A percentile compares a stretch with the other conserved stretches of the same genome.
These are phyloP conservation scores for Trichoderma breve DNA, from an alignment of 2,329 filamentous ascomycete genomes.

Conservation along the genomic window DNA sequence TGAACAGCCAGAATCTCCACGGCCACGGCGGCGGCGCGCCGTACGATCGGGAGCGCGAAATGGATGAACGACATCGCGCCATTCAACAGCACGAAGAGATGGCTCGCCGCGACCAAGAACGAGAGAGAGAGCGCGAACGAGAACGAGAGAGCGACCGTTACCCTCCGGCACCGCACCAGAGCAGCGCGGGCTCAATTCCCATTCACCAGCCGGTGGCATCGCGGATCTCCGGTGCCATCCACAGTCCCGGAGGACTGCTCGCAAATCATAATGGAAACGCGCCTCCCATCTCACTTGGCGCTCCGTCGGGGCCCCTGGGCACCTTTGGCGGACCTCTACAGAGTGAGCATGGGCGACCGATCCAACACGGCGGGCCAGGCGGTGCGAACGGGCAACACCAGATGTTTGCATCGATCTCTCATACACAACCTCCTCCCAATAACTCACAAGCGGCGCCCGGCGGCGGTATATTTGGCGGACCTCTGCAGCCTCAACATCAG, in stretches of 20 bases:
- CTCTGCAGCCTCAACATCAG: constrained; percentile 58
- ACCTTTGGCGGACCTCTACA: constrained; percentile 57
- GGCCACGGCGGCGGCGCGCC: constrained; percentile 38
- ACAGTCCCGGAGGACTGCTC: constrained; percentile 86
- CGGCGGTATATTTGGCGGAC: constrained; percentile 68
- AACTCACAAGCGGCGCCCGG: constrained; percentile 55
- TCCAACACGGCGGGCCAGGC: constrained; percentile 52
- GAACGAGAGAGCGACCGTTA: constrained; percentile 68
- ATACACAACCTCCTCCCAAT: constrained; percentile 50
- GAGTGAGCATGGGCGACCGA: constrained; percentile 49
- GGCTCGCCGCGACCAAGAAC: constrained; percentile 59
- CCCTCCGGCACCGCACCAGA: constrained; percentile 73
- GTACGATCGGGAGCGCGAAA: constrained; percentile 50
- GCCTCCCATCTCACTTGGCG: constrained; percentile 52
- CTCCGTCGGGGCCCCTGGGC: constrained; percentile 48
- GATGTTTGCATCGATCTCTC: constrained; percentile 56
- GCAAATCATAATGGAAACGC: constrained; percentile 65
- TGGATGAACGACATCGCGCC: constrained; percentile 48
- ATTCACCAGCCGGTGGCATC: constrained; percentile 93
- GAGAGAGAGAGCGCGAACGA: constrained; percentile 52
- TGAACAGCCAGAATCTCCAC: constrained; percentile 49
- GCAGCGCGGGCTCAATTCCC: constrained; percentile 81
- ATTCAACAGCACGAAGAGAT: constrained; percentile 49
- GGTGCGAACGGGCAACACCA: constrained; percentile 49
- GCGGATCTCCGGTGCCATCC: constrained; percentile 75